phyloP scores from a whole-genome alignment of 352 stramenopile species.

The Peronospora belbahrii region DNA sequence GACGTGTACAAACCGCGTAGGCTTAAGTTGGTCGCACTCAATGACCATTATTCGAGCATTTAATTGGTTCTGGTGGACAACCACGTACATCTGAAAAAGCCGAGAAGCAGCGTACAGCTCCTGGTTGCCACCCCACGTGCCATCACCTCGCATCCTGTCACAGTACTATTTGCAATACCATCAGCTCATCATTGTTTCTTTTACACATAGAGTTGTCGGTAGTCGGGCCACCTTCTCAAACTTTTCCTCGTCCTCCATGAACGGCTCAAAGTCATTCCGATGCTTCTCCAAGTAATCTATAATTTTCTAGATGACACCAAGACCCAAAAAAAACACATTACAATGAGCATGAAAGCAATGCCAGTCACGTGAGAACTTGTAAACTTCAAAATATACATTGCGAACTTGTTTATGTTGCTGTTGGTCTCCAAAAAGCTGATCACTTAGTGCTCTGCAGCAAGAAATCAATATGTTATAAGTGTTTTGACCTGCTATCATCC shows the following conservation, averaged over 20 bases:
- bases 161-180: conserved; percentile 42
- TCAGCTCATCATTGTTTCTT: neutral
- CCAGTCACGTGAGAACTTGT: neutral
- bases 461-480: conserved; percentile 8
- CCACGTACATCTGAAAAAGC: conserved; percentile 66
- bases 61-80: conserved; percentile 60
- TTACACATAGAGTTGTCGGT: neutral
- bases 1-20: conserved; percentile 44
- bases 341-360: neutral
- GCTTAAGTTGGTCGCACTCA: conserved; percentile 54
- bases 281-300: conserved; percentile 67
- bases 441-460: conserved; percentile 42
- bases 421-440: conserved; percentile 73
- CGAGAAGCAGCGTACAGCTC: conserved; percentile 67
- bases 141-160: conserved; percentile 66
- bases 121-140: conserved; percentile 78
- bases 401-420: conserved; percentile 56
- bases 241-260: conserved; percentile 84
- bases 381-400: conserved; percentile 25
- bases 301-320: conserved; percentile 34
- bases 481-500: neutral
- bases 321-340: neutral
- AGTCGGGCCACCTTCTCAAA: conserved; percentile 54
- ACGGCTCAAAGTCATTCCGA: conserved; percentile 71
- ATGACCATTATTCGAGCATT: conserved; percentile 53